Evolutionary conservation across 352 stramenopile genomes (phyloP), one percentile per base, ranked within the genome.

Genomic region (Globisporangium paroecandrum): DNA sequence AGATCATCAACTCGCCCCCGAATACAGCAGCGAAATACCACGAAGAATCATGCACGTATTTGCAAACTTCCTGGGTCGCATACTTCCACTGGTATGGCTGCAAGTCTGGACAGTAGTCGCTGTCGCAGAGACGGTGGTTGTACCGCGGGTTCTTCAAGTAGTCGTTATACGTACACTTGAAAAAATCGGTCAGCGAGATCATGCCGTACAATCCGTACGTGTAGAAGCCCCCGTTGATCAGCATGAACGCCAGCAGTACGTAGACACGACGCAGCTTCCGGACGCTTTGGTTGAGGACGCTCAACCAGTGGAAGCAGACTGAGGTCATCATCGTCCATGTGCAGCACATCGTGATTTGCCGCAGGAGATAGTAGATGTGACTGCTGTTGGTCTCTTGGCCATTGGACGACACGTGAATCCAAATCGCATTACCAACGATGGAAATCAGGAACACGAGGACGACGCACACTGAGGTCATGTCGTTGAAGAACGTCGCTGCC

Each of bases 281-380:
- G 25, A 91, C 69, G 47, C 89, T 78, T 69, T 90, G 78, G 67
- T 87, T 86, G 25, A 93, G 74, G 32, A 93, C 85, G 0, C 77
- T 88, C 1, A 82, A 77, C 88, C 88, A 95, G 74, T 95, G 88
- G 74, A 94, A 93, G 66, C 85, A 92, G 27, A 94, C 83, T 0
- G 88, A 89, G 13, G 83, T 92, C 80, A 95, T 90, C 83, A 95
- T 93, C 27, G 81, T 93, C 86, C 88, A 95, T 25, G 82, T 83
- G 58, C 88, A 93, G 64, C 82, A 91, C 22, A 74, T 72, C 63
- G 81, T 83, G 68, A 92, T 89, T 12, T 83, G 79, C 12, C 77
- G 79, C 13, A 93, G 61, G 59, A 94, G 61, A 64, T 90, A 94
- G 70, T 93, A 93, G 2, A 94, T 77, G 56, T 93, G 81, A 27